Evolutionary conservation across 176 grass and related monocot genomes (phyloP).

Genomic region (Ananas comosus): DNA sequence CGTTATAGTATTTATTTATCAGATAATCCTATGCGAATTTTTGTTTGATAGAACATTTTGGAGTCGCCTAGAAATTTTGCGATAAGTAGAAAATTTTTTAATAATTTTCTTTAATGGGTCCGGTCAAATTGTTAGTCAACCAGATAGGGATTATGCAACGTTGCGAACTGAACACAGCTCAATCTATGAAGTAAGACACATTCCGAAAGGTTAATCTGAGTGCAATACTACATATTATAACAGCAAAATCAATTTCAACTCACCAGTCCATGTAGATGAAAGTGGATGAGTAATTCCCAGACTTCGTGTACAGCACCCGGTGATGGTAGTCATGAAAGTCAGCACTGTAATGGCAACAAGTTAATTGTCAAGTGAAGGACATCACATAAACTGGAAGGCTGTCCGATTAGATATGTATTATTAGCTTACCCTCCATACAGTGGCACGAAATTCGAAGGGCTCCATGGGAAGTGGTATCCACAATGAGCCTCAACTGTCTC

Average conservation of each 20-base stretch:
- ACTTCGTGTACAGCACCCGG: neutral
- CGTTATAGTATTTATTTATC: no score
- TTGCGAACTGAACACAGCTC: no score
- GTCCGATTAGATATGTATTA: neutral
- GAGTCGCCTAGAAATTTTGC: no score
- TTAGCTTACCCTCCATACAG: slow-evolving; percentile 79
- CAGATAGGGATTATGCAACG: no score
- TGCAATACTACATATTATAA: neutral
- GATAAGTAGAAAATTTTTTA: no score
- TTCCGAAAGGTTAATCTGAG: neutral
- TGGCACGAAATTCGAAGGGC: slow-evolving; percentile 88
- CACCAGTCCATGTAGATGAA: slow-evolving; percentile 2
- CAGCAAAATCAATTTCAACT: neutral
- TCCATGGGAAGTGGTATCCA: slow-evolving; percentile 89
- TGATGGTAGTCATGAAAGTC: slow-evolving; percentile 1
- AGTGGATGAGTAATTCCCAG: slow-evolving; percentile 1
- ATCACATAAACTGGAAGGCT: neutral
- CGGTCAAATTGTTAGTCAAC: no score
- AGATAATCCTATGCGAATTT: no score
- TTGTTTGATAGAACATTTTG: no score
- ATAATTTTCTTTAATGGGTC: no score
- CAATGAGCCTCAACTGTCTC: slow-evolving; percentile 94
- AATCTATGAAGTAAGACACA: no score
- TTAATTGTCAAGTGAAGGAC: neutral
- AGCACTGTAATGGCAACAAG: neutral